Evolutionary conservation across 2,329 filamentous ascomycete genomes (phyloP).

Genomic region (Ophiocordyceps sinensis): DNA sequence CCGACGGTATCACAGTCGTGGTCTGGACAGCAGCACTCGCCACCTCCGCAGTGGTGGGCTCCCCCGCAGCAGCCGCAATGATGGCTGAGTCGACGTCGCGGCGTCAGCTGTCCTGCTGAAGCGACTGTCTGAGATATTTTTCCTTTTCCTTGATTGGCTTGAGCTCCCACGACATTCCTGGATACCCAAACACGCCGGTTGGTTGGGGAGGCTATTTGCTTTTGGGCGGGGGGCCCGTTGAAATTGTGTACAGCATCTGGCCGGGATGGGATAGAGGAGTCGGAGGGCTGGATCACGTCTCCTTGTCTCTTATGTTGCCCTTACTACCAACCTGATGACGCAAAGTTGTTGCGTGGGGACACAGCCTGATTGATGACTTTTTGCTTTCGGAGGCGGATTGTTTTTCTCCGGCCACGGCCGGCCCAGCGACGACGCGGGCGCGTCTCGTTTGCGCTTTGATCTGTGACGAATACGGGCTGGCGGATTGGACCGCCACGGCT

Average conservation of each 20-base stretch:
- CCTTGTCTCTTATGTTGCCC: constrained; percentile 5
- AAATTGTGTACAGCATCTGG: constrained; percentile 19
- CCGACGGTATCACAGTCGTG: constrained; percentile 38
- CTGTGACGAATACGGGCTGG: not conserved
- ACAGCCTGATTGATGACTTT: constrained; percentile 1
- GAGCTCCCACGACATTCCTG: constrained; percentile 16
- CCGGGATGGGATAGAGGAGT: constrained; percentile 25
- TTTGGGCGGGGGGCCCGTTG: constrained; percentile 13
- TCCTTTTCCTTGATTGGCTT: constrained; percentile 10
- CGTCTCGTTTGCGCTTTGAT: not conserved
- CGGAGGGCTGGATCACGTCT: constrained; percentile 10
- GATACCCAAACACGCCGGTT: constrained; percentile 21
- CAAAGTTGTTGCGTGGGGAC: not conserved
- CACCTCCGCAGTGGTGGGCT: constrained; percentile 43
- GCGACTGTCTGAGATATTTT: constrained; percentile 2
- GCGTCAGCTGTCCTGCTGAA: not conserved
- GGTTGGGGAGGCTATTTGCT: constrained; percentile 20
- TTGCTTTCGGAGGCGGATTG: not conserved
- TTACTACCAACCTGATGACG: not conserved
- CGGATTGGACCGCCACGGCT: not conserved
- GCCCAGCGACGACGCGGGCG: not conserved
- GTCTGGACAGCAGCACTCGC: constrained; percentile 49
- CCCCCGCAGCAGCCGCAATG: constrained; percentile 32
- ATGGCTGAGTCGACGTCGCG: not conserved
- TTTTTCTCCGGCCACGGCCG: not conserved